Conservation (phyloP, 139 green algal genomes). For the Bryopsis sp. region DNA sequence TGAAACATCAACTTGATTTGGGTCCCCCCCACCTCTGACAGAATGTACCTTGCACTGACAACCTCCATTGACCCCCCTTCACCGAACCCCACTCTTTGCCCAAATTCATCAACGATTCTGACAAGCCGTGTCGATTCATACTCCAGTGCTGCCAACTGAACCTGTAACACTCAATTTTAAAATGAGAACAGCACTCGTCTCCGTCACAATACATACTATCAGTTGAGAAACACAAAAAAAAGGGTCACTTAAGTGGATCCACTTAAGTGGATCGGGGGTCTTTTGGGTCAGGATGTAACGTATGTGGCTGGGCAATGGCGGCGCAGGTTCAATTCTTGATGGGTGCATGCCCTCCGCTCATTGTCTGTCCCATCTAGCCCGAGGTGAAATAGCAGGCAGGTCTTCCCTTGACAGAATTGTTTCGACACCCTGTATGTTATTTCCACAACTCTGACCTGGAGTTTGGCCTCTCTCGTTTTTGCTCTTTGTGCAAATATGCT, state of each 20-base stretch:
- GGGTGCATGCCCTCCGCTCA: too few relatives aligned
- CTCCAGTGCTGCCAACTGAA: neutral
- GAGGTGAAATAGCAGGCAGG: neutral
- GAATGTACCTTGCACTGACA: constrained; percentile 9
- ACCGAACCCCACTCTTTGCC: neutral
- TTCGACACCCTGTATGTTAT: too few relatives aligned
- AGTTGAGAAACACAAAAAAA: too few relatives aligned
- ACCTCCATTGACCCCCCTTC: neutral
- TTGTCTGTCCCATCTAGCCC: too few relatives aligned
- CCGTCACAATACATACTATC: too few relatives aligned
- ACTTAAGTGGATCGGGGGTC: too few relatives aligned
- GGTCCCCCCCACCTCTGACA: neutral
- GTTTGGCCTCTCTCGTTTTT: constrained; percentile 40
- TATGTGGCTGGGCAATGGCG: too few relatives aligned
- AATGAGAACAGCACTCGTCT: too few relatives aligned
- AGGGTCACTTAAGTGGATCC: too few relatives aligned
- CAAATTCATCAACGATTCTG: neutral
- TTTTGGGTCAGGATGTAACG: too few relatives aligned
- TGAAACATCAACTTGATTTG: neutral
- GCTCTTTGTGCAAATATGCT: constrained; percentile 57
- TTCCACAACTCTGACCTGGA: constrained; percentile 48
- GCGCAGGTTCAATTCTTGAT: too few relatives aligned
- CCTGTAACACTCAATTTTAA: too few relatives aligned
- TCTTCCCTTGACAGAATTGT: neutral
- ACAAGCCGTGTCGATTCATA: neutral